Evolutionary conservation across 1,284 basidiomycete genomes (phyloP).

Genomic region (Singerocomus inundabilis): DNA sequence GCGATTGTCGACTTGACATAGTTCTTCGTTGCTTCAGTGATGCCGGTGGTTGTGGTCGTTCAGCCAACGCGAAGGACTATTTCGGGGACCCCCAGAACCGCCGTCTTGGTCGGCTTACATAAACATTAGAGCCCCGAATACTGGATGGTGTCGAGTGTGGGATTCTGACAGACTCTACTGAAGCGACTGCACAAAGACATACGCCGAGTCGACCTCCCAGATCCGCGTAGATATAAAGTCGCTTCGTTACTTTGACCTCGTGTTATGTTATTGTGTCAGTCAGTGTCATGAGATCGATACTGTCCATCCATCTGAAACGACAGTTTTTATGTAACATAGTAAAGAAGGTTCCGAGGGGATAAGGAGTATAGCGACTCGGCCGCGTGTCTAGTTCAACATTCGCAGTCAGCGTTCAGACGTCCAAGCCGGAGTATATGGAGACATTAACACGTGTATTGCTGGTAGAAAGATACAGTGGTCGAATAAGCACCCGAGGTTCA

Average conservation of each 20-base stretch:
- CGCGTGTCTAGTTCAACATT: no score
- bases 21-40: background rate
- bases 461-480: no score
- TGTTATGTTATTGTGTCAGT: background rate
- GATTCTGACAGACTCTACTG: background rate
- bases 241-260: background rate
- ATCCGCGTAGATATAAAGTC: background rate
- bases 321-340: no score
- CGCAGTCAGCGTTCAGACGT: no score
- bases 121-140: background rate
- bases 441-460: no score
- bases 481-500: no score
- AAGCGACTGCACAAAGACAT: background rate
- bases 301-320: no score
- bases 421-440: no score
- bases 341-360: no score
- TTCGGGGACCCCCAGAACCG: background rate
- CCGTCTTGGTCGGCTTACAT: background rate
- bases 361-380: no score
- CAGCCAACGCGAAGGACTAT: background rate
- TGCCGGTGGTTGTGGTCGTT: background rate
- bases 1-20: background rate
- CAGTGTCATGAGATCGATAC: no score
- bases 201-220: background rate
- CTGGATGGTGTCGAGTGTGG: background rate